Conservation (phyloP, 2,329 filamentous ascomycete species). For the Endoconidiophora laricicola region DNA sequence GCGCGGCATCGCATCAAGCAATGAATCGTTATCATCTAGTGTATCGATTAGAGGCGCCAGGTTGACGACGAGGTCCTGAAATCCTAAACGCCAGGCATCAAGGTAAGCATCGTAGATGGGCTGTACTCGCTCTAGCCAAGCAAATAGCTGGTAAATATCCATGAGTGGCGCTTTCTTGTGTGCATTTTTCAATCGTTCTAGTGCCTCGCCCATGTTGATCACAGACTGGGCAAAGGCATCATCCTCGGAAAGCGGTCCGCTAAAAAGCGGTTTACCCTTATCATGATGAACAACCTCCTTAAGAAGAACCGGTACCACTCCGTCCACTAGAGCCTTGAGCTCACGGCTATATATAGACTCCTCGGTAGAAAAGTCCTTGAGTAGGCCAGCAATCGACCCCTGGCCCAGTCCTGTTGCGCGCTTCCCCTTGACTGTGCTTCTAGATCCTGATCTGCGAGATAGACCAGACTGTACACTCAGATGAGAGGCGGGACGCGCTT, state of each 20-base stretch:
- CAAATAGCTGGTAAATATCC: constrained; percentile 53
- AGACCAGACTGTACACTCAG: constrained; percentile 3
- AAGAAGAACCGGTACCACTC: constrained; percentile 82
- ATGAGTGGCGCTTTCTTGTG: constrained; percentile 67
- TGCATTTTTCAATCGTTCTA: constrained; percentile 66
- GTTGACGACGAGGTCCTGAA: constrained; percentile 88
- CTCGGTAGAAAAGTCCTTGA: constrained; percentile 66
- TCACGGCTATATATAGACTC: constrained; percentile 81
- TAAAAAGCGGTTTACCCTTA: constrained; percentile 27
- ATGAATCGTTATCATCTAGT: constrained; percentile 41
- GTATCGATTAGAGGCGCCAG: constrained; percentile 49
- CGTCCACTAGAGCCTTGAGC: constrained; percentile 81
- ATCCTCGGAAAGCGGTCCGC: constrained; percentile 1
- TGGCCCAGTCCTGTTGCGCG: constrained; percentile 1
- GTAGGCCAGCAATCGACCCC: constrained; percentile 54
- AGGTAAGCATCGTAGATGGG: constrained; percentile 76
- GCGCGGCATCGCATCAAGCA: constrained; percentile 40
- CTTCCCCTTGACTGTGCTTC: constrained; percentile 2
- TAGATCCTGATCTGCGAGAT: constrained; percentile 6
- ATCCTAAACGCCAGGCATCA: constrained; percentile 77
- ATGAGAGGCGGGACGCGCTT: constrained; percentile 44
- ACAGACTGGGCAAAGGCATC: constrained; percentile 66
- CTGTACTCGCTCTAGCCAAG: constrained; percentile 66
- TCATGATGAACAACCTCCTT: constrained; percentile 64
- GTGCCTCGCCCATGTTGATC: constrained; percentile 77